These are phyloP conservation scores for Aschersonia sp. DNA, from an alignment of 2,329 filamentous ascomycete species.

Conservation along the genomic window DNA sequence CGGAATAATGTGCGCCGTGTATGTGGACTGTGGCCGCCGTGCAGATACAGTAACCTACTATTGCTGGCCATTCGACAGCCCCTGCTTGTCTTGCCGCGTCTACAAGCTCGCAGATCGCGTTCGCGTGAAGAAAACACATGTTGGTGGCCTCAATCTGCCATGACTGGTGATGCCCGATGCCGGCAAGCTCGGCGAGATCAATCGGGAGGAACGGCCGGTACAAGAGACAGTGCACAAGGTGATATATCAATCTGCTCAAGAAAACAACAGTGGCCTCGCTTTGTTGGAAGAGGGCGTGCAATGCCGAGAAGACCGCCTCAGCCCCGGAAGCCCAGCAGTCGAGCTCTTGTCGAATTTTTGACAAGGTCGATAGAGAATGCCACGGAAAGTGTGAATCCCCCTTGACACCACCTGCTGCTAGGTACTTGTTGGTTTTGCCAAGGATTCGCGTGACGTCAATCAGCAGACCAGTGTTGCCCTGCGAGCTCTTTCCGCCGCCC, in stretches of 20 bases:
- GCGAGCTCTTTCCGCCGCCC: constrained; percentile 52
- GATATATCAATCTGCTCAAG: constrained; percentile 74
- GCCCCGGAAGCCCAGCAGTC: constrained; percentile 77
- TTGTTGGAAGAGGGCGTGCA: constrained; percentile 62
- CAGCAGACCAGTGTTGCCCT: constrained; percentile 65
- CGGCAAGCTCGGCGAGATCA: constrained; percentile 65
- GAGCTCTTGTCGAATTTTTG: constrained; percentile 72
- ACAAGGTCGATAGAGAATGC: constrained; percentile 74
- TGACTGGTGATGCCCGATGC: constrained; percentile 71
- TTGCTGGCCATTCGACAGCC: constrained; percentile 71
- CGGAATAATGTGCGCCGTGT: constrained; percentile 68
- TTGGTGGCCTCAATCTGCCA: constrained; percentile 91
- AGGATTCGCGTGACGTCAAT: constrained; percentile 75
- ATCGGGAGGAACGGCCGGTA: constrained; percentile 80
- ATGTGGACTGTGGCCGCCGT: constrained; percentile 81
- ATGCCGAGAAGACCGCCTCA: constrained; percentile 61
- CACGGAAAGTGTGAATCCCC: constrained; percentile 84
- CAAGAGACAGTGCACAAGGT: constrained; percentile 73
- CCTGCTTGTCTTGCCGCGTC: constrained; percentile 62
- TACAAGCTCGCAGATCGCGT: constrained; percentile 71
- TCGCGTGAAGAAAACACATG: constrained; percentile 73
- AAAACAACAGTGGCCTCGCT: constrained; percentile 65
- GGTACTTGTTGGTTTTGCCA: constrained; percentile 69
- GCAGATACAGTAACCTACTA: constrained; percentile 75
- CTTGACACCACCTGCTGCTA: constrained; percentile 74